Evolutionary conservation across 306 rosid genomes (phyloP).

Genomic region (Cucumis sativus): DNA sequence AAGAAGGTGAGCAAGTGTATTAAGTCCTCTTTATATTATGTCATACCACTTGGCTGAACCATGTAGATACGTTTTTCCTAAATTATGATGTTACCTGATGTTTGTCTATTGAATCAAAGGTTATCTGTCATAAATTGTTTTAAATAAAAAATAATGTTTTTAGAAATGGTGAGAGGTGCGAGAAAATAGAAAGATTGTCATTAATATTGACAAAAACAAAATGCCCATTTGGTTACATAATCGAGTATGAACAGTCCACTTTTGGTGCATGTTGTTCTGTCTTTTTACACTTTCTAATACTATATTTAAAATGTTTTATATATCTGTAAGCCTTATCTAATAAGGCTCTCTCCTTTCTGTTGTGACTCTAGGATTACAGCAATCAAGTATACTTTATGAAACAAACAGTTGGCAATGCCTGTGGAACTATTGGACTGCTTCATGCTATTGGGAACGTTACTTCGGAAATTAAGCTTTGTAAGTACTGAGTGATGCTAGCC

Average conservation of each 20-base stretch:
- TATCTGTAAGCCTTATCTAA: background rate
- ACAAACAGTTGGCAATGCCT: conserved; percentile 94
- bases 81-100: background rate
- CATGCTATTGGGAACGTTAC: conserved; percentile 87
- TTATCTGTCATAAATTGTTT: background rate
- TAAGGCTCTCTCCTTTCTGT: conserved; percentile 5
- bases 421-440: conserved; percentile 95
- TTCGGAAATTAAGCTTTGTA: conserved; percentile 65
- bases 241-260: background rate
- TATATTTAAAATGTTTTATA: background rate
- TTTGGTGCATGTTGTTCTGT: background rate
- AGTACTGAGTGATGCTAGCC: conserved; percentile 9
- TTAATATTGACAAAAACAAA: background rate
- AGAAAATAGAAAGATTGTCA: background rate
- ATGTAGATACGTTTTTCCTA: background rate
- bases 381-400: conserved; percentile 57
- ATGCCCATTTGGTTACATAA: background rate
- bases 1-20: conserved; percentile 23
- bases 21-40: background rate
- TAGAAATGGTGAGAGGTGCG: background rate
- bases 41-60: background rate
- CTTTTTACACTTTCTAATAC: background rate
- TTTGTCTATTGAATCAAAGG: background rate
- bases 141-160: background rate
- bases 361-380: conserved; percentile 44